These are phyloP conservation scores for Tuber indicum DNA, from an alignment of 495 filamentous ascomycete genomes.

Conservation along the genomic window DNA sequence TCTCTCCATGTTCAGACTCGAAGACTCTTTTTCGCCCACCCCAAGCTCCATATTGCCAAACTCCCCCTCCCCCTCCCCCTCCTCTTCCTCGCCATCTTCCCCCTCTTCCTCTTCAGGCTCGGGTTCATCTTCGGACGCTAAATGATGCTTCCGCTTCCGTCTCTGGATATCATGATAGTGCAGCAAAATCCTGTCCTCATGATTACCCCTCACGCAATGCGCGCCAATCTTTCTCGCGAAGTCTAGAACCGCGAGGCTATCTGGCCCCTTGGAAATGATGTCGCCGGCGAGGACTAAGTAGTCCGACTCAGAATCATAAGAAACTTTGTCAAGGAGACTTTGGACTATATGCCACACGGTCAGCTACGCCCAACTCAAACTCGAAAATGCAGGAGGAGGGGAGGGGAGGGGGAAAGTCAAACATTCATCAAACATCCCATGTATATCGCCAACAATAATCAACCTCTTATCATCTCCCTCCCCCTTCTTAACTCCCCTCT, in stretches of 20 bases:
- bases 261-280: conserved; percentile 80
- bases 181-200: conserved; percentile 74
- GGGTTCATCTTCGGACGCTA: conserved; percentile 9
- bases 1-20: conserved; percentile 41
- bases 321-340: conserved; percentile 59
- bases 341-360: conserved; percentile 47
- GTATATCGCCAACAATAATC: conserved; percentile 80
- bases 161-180: conserved; percentile 39
- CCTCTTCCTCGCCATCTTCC: conserved; percentile 20
- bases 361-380: conserved; percentile 3
- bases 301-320: conserved; percentile 58
- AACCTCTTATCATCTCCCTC: conserved; percentile 46
- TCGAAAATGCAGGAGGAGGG: not conserved
- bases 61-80: conserved; percentile 24
- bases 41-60: not conserved
- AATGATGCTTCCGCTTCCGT: conserved; percentile 20
- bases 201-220: conserved; percentile 81
- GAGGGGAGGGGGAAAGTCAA: conserved; percentile 31
- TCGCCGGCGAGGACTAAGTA: conserved; percentile 80
- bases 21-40: not conserved
- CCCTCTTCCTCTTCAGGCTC: conserved; percentile 14
- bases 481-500: conserved; percentile 16
- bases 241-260: conserved; percentile 71
- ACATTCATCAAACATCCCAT: conserved; percentile 68
- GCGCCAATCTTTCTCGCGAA: conserved; percentile 62